Base-by-base conservation (phyloP, 2,329 filamentous ascomycete genomes). In the Botryotinia calthae region DNA sequence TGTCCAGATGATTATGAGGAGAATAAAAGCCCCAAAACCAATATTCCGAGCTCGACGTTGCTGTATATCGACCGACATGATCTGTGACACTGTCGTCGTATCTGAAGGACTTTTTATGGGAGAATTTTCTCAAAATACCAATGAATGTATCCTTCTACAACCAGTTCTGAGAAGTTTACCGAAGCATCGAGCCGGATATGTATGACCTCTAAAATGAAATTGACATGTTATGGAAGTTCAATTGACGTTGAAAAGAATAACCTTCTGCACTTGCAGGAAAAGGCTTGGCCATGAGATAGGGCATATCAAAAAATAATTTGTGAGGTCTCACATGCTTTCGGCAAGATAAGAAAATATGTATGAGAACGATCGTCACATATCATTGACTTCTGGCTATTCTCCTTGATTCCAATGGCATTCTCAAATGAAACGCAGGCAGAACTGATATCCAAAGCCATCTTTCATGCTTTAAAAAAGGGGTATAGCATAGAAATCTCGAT, bases 1-100 rank as follows among this genome's bases (percentile, higher is more conserved):
- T 2, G 73, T 76, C 77, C 77, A 80, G 34, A 79, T 75, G 12
- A 76, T 22, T 31, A 80, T 56, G 22, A 80, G 76, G 18, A 77
- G 44, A 20, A 76, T 12, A 63, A 79, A 74, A 5, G 78, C 75
- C 31, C 73, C 66, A 28, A 78, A 73, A 20, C 79, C 48, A 44
- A 79, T 74, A 37, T 78, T 78, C 34, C 76, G 75, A 42, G 74
- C 76, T 72, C 68, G 76, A 56, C 78, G 76, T 51, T 72, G 73
- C n/a, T 75, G 76, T 28, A 77, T 75, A 51, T 80, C 78, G 46
- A 75, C 25, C n/a, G 59, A 48, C 75, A 76, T 76, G 37, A 44
- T 72, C 54, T 48, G n/a, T 54, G 66, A 61, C 31, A 54, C 46
- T 67, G 4, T 34, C 25, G 34, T 67, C 34, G 16, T 56, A 22